These are phyloP conservation scores for Calycina herbarum DNA, from an alignment of 2,329 filamentous ascomycete species.

Conservation along the genomic window DNA sequence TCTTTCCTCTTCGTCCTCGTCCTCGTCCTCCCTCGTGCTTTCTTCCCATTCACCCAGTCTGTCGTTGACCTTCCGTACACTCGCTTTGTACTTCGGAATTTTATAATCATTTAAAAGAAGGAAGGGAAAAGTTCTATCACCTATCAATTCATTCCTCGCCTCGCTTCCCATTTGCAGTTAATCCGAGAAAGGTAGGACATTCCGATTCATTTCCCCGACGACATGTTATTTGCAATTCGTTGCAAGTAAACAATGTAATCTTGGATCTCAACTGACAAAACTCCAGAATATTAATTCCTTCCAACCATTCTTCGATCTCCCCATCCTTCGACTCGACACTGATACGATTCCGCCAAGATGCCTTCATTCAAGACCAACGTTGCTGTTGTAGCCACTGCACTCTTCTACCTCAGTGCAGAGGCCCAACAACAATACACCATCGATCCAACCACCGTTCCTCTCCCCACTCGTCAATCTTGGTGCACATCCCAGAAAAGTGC, in stretches of 20 bases:
- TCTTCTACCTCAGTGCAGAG: conserved; percentile 42
- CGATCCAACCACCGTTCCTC: conserved; percentile 59
- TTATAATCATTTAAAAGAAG: conserved; percentile 2
- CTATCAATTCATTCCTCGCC: conserved; percentile 7
- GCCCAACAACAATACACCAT: conserved; percentile 61
- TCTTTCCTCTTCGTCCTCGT: conserved; percentile 7
- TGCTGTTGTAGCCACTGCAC: conserved; percentile 50
- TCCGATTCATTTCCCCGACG: conserved; percentile 4
- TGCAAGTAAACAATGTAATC: background rate
- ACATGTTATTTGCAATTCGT: background rate
- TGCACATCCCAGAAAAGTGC: conserved; percentile 61
- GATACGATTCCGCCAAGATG: conserved; percentile 43
- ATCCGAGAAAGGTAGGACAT: conserved; percentile 1
- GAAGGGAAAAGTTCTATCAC: conserved; percentile 4
- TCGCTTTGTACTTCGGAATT: conserved; percentile 10
- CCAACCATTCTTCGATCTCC: background rate
- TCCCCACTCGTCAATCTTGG: conserved; percentile 52
- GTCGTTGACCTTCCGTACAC: conserved; percentile 9
- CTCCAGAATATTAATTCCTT: conserved; percentile 3
- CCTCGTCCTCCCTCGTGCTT: conserved; percentile 3
- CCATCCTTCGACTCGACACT: conserved; percentile 3
- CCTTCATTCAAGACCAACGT: conserved; percentile 48
- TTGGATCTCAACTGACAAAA: background rate
- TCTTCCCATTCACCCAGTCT: conserved; percentile 5
- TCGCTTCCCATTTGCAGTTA: conserved; percentile 5